phyloP scores from a whole-genome alignment of 306 rosid genomes.

The Corylus avellana region DNA sequence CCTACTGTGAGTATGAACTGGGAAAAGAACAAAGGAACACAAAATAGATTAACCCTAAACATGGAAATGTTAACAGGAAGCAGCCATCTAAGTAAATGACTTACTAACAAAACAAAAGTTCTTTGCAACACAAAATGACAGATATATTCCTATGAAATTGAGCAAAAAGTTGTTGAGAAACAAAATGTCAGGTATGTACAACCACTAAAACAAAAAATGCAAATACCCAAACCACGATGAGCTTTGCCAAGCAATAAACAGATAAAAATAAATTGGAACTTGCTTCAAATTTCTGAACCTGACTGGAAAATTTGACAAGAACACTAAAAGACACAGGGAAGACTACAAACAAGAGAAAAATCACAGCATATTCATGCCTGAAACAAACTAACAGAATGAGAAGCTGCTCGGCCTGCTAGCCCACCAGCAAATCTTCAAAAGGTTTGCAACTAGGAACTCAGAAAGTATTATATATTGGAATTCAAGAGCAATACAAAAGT shows the following conservation, averaged over 20 bases:
- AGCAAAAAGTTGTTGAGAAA: not conserved
- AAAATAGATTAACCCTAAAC: not conserved
- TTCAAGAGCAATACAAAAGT: not conserved
- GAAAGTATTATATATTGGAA: not conserved
- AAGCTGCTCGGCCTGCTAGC: not conserved
- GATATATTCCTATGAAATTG: not conserved
- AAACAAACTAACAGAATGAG: not conserved
- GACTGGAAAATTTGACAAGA: not conserved
- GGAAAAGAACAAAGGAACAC: not conserved
- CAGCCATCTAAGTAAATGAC: not conserved
- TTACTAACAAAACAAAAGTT: not conserved
- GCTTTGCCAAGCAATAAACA: not conserved
- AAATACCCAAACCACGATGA: not conserved
- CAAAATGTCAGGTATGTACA: not conserved
- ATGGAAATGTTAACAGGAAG: not conserved
- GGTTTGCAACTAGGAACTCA: not conserved
- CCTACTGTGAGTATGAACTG: slow-evolving; percentile 7
- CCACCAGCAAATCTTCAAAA: not conserved
- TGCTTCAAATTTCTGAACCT: not conserved
- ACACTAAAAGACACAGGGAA: not conserved
- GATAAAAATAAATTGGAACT: not conserved
- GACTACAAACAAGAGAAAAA: not conserved
- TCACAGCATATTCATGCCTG: not conserved
- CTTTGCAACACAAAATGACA: not conserved
- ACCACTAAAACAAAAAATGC: not conserved